Base-by-base conservation (phyloP, 768 basidiomycete genomes). In the Astraeus odoratus region DNA sequence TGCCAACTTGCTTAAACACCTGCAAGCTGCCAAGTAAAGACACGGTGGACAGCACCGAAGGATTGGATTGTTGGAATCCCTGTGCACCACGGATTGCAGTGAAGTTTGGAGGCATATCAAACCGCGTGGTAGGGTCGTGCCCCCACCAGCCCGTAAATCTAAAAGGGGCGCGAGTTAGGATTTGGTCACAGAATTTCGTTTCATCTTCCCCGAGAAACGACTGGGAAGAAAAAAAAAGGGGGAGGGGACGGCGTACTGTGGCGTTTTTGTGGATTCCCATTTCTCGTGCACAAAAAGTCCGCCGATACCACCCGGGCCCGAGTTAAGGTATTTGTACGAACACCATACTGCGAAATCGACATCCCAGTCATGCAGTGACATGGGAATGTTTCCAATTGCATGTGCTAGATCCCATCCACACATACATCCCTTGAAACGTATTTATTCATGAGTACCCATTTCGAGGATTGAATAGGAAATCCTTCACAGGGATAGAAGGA, bases 281-380 rank as follows among this genome's bases (percentile, higher is more conserved):
- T 79, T 84, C 46, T 85, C 79, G 59, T 96, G 91, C 8, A 95
- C 71, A 58, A 82, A 99, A 46, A 94, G 72, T 5, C 94, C 95
- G n/a, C 80, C 96, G 47, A 98, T 94, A n/a, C 86, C 91, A 18
- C 95, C 95, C 9, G 96, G 93, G 5, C 95, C 91, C 15, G 93
- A 86, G 68, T 97, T 98, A 48, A 97, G 77, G 63, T 97, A 99
- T 68, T 89, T 98, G 76, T 98, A 99, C 25, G 92, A 87, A 64
- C 96, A 99, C 91, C 95, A 98, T 27, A 94, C 94, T 3, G 95
- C 96, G 61, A 97, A 98, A 64, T 99, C 96, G 54, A 90, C 86
- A 53, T 78, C 71, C 95, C 96, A 99, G 48, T 92, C 86, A 62
- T 95, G 90, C 52, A 99, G 70, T 39, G 77, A 71, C 54, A 95